Base-by-base conservation (phyloP, 2,329 filamentous ascomycete species). In the Xylaria sp. region DNA sequence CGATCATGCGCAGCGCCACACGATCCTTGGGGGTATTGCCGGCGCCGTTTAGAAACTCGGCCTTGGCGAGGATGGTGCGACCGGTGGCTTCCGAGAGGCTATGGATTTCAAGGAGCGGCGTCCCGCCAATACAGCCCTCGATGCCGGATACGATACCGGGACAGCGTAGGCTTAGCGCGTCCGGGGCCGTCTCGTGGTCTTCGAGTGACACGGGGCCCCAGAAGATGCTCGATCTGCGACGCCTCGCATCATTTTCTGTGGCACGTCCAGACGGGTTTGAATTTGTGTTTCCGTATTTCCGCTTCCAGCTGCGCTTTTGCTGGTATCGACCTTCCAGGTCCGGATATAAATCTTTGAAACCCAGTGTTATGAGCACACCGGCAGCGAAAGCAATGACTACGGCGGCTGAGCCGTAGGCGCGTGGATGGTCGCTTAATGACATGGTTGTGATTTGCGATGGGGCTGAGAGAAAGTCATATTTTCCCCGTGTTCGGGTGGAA, bases 11-110 rank as follows among this genome's bases (percentile, higher is more conserved):
- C 44, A 98, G 86, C 1, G 96, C 96, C 16, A 99, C 96, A 62
- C 96, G 89, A 81, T 99, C 96, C 81, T 99, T 99, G 48, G 96
- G 94, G 74, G 92, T 96, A 75, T 93, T 93, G 18, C 96, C 96
- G 2, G 94, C 95, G 59, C 94, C 96, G 82, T 99, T 98, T 63
- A 99, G 87, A 78, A 97, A 97, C 86, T 99, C 96, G 58, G 94
- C 94, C 82, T 99, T 99, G 73, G 91, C 96, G 42, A 98, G 85
- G 76, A 99, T 97, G 48, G 90, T 90, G 76, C 96, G 94, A 23
- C 94, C 94, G 3, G 96, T 98, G 21, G 91, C 93, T 55, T 92
- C 90, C 3, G 93, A 97, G 27, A 99, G 87, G 44, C 92, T 94
- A 73, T 90, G 92, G 78, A 99, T 94, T 71, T 89, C 89, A 75